These are phyloP conservation scores for Geranium rotundifolium DNA, from an alignment of 345 rosid species.

Conservation along the genomic window DNA sequence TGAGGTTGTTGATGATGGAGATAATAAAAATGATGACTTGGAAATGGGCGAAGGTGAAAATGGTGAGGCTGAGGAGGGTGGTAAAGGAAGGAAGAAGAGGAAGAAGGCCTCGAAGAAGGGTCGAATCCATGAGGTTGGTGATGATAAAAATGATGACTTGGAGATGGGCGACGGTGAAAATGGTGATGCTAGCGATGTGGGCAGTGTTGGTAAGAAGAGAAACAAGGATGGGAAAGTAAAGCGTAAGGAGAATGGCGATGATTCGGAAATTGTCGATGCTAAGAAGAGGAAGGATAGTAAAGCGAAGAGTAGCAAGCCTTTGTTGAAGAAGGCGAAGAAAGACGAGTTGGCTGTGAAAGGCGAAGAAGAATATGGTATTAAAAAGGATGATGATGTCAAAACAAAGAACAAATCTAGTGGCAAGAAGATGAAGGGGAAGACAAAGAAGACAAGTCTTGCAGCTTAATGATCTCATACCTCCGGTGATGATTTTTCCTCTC, in stretches of 20 bases:
- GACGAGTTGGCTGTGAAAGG: constrained; percentile 1
- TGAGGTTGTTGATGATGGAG: background rate
- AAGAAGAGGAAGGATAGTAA: constrained; percentile 2
- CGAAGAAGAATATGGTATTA: background rate
- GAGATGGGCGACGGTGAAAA: background rate
- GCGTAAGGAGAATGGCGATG: background rate
- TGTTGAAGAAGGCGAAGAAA: constrained; percentile 6
- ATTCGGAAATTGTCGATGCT: background rate
- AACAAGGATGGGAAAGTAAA: background rate
- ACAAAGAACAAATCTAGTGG: background rate
- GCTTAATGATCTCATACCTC: background rate
- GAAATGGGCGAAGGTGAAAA: background rate
- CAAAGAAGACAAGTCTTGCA: background rate
- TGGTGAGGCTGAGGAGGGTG: background rate
- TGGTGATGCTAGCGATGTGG: background rate
- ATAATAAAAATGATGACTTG: background rate
- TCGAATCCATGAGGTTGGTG: constrained; percentile 9
- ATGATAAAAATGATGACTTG: background rate
- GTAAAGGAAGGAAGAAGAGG: constrained; percentile 2
- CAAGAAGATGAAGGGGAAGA: constrained; percentile 3
- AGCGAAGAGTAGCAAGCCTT: background rate
- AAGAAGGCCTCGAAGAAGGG: constrained; percentile 4
- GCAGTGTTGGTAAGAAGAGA: constrained; percentile 4
- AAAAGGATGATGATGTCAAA: background rate
- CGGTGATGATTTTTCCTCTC: background rate